Conservation (phyloP, 495 filamentous ascomycete species). For the Penicillium cataractarum region DNA sequence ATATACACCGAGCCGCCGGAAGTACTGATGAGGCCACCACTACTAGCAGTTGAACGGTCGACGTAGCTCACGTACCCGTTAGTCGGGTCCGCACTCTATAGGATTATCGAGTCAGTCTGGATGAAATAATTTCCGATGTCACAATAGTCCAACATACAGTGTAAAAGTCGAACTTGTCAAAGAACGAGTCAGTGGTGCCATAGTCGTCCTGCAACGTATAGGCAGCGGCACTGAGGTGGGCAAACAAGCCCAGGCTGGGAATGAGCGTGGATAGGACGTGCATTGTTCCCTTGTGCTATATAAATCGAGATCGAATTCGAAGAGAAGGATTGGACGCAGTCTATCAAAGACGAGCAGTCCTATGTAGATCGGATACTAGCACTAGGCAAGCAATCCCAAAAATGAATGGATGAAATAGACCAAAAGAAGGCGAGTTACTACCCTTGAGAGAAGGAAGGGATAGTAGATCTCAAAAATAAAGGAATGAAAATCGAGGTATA, state of each 20-base stretch:
- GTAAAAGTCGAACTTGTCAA: slow-evolving; percentile 58
- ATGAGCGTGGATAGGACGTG: slow-evolving; percentile 44
- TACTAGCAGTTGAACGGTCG: slow-evolving; percentile 52
- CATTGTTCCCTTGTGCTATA: slow-evolving; percentile 38
- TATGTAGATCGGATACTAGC: slow-evolving; percentile 9
- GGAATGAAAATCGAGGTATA: slow-evolving; percentile 20
- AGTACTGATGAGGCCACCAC: slow-evolving; percentile 57
- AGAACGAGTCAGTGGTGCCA: slow-evolving; percentile 45
- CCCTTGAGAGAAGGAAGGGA: slow-evolving; percentile 9
- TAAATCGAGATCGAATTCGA: slow-evolving; percentile 6
- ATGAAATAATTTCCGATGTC: neutral
- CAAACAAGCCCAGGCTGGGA: slow-evolving; percentile 42
- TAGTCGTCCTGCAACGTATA: slow-evolving; percentile 56
- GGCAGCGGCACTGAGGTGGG: slow-evolving; percentile 45
- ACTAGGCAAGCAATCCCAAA: slow-evolving; percentile 8
- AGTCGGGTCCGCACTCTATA: slow-evolving; percentile 61
- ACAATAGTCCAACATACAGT: slow-evolving; percentile 34
- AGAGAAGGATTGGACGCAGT: slow-evolving; percentile 16
- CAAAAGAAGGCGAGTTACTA: slow-evolving; percentile 10
- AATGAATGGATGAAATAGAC: slow-evolving; percentile 8
- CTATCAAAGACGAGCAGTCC: slow-evolving; percentile 26
- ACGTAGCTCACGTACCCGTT: slow-evolving; percentile 70
- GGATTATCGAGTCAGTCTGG: slow-evolving; percentile 30
- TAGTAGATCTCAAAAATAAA: slow-evolving; percentile 20
- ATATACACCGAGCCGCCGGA: slow-evolving; percentile 46